Percentiles rank a stretch among this genome's conserved stretches.
Evolutionary conservation across 2,329 filamentous ascomycete genomes (phyloP).

Genomic region (Alternaria hordeiaustralica): DNA sequence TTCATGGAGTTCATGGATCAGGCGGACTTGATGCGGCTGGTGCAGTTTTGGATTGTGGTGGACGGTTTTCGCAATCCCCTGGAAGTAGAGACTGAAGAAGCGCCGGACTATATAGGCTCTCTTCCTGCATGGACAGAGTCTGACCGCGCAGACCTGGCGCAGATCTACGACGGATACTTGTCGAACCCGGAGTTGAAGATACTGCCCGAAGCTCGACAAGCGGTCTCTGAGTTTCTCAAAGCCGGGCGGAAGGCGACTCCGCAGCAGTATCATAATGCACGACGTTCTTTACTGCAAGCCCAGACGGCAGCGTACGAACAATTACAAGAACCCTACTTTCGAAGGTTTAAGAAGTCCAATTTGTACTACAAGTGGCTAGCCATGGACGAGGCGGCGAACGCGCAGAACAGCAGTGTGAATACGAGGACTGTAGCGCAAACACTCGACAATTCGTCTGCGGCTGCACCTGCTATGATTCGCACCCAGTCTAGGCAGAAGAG

Average conservation of each 20-base stretch:
- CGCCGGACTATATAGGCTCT: conserved; percentile 60
- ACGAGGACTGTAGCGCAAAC: conserved; percentile 36
- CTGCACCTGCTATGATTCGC: conserved; percentile 51
- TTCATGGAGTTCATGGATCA: conserved; percentile 99
- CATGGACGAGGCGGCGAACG: conserved; percentile 70
- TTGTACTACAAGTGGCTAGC: conserved; percentile 96
- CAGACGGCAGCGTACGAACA: conserved; percentile 85
- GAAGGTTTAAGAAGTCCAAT: conserved; percentile 89
- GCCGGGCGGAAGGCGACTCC: conserved; percentile 78
- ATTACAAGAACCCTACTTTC: conserved; percentile 81
- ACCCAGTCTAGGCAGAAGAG: conserved; percentile 55
- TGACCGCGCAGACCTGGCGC: conserved; percentile 84
- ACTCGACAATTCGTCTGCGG: conserved; percentile 28
- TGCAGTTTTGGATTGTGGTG: conserved; percentile 98
- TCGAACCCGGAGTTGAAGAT: conserved; percentile 82
- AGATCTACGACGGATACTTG: conserved; percentile 91
- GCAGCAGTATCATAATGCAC: conserved; percentile 81
- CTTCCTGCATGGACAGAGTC: conserved; percentile 76
- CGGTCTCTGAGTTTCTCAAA: conserved; percentile 78
- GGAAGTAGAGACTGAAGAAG: conserved; percentile 77
- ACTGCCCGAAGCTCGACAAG: conserved; percentile 69
- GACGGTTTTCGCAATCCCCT: conserved; percentile 94
- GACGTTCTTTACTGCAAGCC: conserved; percentile 78
- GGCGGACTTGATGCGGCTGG: conserved; percentile 81
- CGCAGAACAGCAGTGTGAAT: conserved; percentile 36